Percentiles rank a stretch among this genome's conserved stretches.
phyloP scores from a whole-genome alignment of 371 early-diverging fungal genomes.

The Zancudomyces culisetae region DNA sequence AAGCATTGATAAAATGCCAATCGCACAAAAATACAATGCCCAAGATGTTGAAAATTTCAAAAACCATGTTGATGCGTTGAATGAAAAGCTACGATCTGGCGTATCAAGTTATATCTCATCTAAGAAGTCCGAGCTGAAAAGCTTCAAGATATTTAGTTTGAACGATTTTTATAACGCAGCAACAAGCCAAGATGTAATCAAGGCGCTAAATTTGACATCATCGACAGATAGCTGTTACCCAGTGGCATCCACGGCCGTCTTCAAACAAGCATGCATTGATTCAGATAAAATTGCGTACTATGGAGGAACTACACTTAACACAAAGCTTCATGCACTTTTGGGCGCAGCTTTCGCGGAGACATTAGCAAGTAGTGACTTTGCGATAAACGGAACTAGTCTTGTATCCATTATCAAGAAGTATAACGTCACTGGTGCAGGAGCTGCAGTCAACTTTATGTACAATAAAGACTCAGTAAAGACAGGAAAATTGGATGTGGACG shows the following conservation, averaged over 20 bases:
- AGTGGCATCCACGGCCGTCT: no score
- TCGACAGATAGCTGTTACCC: not conserved
- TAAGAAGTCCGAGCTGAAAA: not conserved
- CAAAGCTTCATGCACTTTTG: slow-evolving; percentile 21
- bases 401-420: no score
- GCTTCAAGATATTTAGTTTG: not conserved
- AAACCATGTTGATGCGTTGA: no score
- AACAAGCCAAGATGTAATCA: no score
- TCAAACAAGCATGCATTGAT: slow-evolving; percentile 11
- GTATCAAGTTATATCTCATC: no score
- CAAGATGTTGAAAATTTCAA: no score
- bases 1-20: slow-evolving; percentile 1
- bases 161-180: not conserved
- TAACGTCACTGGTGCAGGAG: not conserved
- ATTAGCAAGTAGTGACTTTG: no score
- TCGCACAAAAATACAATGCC: not conserved
- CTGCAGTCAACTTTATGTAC: not conserved
- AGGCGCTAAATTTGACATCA: no score
- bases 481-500: not conserved
- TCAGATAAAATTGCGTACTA: slow-evolving; percentile 20
- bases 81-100: no score
- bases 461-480: not conserved
- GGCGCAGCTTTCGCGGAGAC: slow-evolving; percentile 13
- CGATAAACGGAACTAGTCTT: no score
- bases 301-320: slow-evolving; percentile 16